Evolutionary conservation across 2,329 filamentous ascomycete genomes (phyloP).

Genomic region (Raffaelea albimanens): DNA sequence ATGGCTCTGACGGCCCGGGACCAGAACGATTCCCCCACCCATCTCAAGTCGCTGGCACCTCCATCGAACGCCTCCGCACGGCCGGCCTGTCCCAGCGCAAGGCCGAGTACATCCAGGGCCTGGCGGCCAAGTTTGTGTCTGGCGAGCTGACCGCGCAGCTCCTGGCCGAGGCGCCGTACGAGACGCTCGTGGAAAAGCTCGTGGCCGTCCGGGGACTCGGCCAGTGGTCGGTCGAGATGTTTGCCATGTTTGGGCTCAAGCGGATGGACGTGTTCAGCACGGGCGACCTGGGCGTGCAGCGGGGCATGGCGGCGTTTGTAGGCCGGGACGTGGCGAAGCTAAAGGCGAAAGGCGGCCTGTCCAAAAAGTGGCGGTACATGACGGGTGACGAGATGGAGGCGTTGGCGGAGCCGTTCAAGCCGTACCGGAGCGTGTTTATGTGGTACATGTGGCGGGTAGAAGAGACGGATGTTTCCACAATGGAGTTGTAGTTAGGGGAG

Average conservation of each 20-base stretch:
- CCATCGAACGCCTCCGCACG: slow-evolving; percentile 62
- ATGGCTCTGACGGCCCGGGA: neutral
- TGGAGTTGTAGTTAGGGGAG: slow-evolving; percentile 11
- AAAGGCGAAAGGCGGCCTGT: slow-evolving; percentile 68
- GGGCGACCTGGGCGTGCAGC: slow-evolving; percentile 87
- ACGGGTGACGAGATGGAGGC: slow-evolving; percentile 84
- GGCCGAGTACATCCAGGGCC: slow-evolving; percentile 84
- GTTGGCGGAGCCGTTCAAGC: slow-evolving; percentile 67
- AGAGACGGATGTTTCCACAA: slow-evolving; percentile 63
- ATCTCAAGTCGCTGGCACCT: slow-evolving; percentile 54
- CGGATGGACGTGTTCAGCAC: slow-evolving; percentile 87
- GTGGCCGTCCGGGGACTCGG: slow-evolving; percentile 82
- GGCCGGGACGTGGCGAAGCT: slow-evolving; percentile 78
- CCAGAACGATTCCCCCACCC: slow-evolving; percentile 60
- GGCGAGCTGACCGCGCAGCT: slow-evolving; percentile 69
- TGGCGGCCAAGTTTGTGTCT: slow-evolving; percentile 69
- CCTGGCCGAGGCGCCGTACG: slow-evolving; percentile 71
- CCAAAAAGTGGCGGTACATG: slow-evolving; percentile 92
- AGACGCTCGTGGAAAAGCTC: slow-evolving; percentile 73
- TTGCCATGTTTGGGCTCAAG: slow-evolving; percentile 91
- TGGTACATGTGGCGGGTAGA: slow-evolving; percentile 96
- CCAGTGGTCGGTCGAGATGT: slow-evolving; percentile 94
- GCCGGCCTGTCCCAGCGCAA: slow-evolving; percentile 90
- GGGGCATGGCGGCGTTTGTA: slow-evolving; percentile 82
- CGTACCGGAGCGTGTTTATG: slow-evolving; percentile 90